Conservation (phyloP, 225 moss, liverwort and hornwort species). For the Pseudoscleropodium purum region DNA sequence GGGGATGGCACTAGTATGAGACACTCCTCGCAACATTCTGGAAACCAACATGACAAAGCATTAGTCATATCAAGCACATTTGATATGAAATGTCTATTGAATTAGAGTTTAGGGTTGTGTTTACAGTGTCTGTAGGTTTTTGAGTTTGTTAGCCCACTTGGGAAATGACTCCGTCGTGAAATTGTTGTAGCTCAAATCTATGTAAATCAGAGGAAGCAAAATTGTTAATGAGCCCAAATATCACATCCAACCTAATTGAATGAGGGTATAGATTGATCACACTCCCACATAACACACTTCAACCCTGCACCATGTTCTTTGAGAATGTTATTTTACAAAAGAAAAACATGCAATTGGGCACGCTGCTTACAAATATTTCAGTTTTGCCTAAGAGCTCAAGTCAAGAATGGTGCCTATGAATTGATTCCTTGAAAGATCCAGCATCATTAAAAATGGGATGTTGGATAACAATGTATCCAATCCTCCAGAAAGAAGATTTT, state of each 20-base stretch:
- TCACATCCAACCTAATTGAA: background rate
- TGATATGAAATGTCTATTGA: background rate
- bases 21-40: constrained; percentile 15
- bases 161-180: constrained; percentile 11
- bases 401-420: constrained; percentile 17
- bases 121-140: background rate
- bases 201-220: background rate
- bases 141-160: constrained; percentile 4
- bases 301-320: background rate
- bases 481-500: constrained; percentile 13
- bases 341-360: background rate
- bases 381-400: constrained; percentile 5
- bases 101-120: background rate
- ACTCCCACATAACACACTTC: background rate
- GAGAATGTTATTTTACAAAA: background rate
- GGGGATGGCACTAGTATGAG: constrained; percentile 2
- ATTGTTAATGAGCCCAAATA: background rate
- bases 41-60: background rate
- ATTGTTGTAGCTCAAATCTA: constrained; percentile 30
- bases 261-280: background rate
- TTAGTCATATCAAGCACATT: background rate
- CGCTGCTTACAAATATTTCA: constrained; percentile 12
- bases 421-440: constrained; percentile 22
- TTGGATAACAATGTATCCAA: background rate
- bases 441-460: background rate